Evolutionary conservation across 345 rosid species (phyloP).

Genomic region (Passiflora organensis): DNA sequence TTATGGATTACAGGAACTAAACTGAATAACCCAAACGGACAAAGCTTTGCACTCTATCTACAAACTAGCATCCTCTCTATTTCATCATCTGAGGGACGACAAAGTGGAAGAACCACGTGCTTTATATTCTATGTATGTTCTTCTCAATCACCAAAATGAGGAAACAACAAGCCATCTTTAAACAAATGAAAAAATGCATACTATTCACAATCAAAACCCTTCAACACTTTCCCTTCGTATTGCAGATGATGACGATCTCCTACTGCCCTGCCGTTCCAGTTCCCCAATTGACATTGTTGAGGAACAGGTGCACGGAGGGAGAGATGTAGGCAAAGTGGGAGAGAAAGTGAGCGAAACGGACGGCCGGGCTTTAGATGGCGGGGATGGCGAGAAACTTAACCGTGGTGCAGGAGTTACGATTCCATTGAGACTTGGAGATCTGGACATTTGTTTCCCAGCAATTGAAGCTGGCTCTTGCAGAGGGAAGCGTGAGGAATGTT

Average conservation of each 20-base stretch:
- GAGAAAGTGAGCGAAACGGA: constrained; percentile 52
- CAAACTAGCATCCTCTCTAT: constrained; percentile 41
- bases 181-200: constrained; percentile 32
- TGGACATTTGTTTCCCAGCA: constrained; percentile 65
- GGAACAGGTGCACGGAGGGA: constrained; percentile 63
- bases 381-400: constrained; percentile 72
- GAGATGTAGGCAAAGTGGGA: constrained; percentile 38
- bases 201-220: constrained; percentile 78
- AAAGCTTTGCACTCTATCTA: constrained; percentile 42
- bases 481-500: constrained; percentile 69
- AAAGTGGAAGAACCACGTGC: constrained; percentile 37
- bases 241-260: constrained; percentile 63
- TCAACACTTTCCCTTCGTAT: constrained; percentile 74
- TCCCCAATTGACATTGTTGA: constrained; percentile 53
- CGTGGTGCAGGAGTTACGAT: constrained; percentile 49
- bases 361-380: constrained; percentile 50
- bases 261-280: constrained; percentile 61
- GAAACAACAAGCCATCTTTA: constrained; percentile 5
- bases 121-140: constrained; percentile 35
- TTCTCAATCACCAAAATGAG: constrained; percentile 30
- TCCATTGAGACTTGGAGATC: constrained; percentile 84
- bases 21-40: constrained; percentile 5
- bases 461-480: constrained; percentile 69
- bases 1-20: constrained; percentile 17
- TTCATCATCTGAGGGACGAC: constrained; percentile 25